Base-by-base conservation (phyloP, 129 eudicot genomes). In the Escallonia rubra region DNA sequence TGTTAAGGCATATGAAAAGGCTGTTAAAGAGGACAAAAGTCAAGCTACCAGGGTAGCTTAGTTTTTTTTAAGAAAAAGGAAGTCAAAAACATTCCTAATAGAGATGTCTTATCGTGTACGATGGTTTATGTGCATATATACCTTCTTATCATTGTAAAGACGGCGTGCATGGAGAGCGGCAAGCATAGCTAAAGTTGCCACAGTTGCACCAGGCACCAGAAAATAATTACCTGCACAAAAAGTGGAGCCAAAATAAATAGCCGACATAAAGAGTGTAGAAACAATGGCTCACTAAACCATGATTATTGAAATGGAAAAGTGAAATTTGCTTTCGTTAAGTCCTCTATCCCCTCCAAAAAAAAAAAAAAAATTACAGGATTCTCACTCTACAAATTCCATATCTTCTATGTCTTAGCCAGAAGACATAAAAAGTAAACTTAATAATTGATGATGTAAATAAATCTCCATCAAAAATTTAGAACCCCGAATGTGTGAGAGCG, bases 81-180 rank as follows among this genome's bases (percentile, higher is more conserved):
- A 23, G 1, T 23, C 34, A 23, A 23, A 23, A 23, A 23, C 34
- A 23, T 23, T 23, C 34, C 34, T 23, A 23, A 23, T 23, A 23
- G 34, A 23, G 34, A 23, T 23, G 34, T 23, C 34, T 23, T 23
- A 23, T 1, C 34, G 34, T 23, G 34, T 23, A 23, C 34, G 10
- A 46, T 46, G 15, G 54, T 43, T n/a, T 63, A 41, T 53, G 42
- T 1, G n/a, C 5, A 43, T 56, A 61, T 41, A 43, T 61, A 93
- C 98, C 88, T 89, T 89, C 74, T 86, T 89, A 75, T 93, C 98
- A 23, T 81, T 78, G 65, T 86, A 93, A 58, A 93, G 81, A n/a
- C 96, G 95, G 59, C 96, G 96, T 23, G 90, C 95, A 71, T 93
- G 96, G 49, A 93, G 96, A 70, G 92, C 92, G 44, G 96, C 98